A percentile compares a stretch with the other conserved stretches of the same genome.
Evolutionary conservation across 2,329 filamentous ascomycete genomes (phyloP).

Genomic region (Aspergillus tamarii): DNA sequence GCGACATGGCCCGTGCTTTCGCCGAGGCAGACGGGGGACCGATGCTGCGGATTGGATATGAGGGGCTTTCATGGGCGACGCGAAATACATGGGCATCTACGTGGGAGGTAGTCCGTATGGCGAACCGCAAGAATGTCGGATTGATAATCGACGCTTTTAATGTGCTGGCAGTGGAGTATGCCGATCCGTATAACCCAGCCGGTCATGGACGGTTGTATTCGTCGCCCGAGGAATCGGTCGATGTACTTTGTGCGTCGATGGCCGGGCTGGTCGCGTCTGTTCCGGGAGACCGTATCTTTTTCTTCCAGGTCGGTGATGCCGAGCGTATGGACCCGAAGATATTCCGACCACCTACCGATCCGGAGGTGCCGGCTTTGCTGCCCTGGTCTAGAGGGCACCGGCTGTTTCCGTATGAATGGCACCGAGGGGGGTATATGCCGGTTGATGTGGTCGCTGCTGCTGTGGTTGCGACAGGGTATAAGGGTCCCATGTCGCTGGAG

Average conservation of each 20-base stretch:
- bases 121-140: constrained; percentile 37
- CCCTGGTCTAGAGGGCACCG: constrained; percentile 38
- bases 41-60: constrained; percentile 37
- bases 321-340: constrained; percentile 29
- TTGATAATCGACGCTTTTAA: constrained; percentile 39
- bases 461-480: constrained; percentile 36
- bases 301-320: constrained; percentile 38
- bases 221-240: constrained; percentile 29
- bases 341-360: constrained; percentile 27
- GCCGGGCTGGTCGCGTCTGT: constrained; percentile 28
- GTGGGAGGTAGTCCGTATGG: constrained; percentile 38
- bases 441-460: constrained; percentile 35
- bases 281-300: constrained; percentile 38
- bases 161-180: constrained; percentile 37
- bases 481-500: constrained; percentile 36
- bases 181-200: constrained; percentile 33
- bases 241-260: constrained; percentile 30
- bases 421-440: constrained; percentile 36
- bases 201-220: constrained; percentile 35
- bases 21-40: constrained; percentile 30
- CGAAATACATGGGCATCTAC: constrained; percentile 38
- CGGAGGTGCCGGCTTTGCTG: constrained; percentile 27
- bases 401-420: constrained; percentile 32
- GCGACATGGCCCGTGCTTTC: constrained; percentile 35
- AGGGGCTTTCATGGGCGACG: constrained; percentile 37